These are phyloP conservation scores for Colletotrichum camelliae DNA, from an alignment of 2,329 filamentous ascomycete genomes.

Conservation along the genomic window DNA sequence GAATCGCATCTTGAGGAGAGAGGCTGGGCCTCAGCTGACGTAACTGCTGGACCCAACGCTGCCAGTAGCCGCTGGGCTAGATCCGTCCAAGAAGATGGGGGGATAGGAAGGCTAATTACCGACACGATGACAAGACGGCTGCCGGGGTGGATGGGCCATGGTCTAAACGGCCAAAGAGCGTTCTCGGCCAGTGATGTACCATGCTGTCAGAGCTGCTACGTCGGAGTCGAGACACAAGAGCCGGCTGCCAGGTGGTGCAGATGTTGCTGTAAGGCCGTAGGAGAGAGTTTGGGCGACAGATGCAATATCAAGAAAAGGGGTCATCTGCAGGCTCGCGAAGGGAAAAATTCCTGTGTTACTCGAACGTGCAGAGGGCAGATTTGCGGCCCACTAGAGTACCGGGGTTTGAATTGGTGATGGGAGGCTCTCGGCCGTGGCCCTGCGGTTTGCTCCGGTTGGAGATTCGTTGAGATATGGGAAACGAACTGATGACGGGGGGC, in stretches of 20 bases:
- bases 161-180: not conserved
- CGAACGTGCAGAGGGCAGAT: slow-evolving; percentile 9
- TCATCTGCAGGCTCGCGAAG: slow-evolving; percentile 5
- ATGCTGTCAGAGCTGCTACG: not conserved
- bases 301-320: not conserved
- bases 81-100: not conserved
- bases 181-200: not conserved
- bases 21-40: slow-evolving; percentile 5
- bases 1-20: slow-evolving; percentile 2
- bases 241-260: not conserved
- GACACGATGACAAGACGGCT: not conserved
- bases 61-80: slow-evolving; percentile 6
- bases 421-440: not conserved
- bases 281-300: not conserved
- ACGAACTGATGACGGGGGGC: not conserved
- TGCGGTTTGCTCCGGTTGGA: not conserved
- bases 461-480: not conserved
- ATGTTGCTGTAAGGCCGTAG: not conserved
- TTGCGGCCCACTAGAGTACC: not conserved
- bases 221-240: not conserved
- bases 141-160: not conserved
- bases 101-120: not conserved
- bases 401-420: not conserved
- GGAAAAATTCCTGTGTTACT: not conserved
- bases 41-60: not conserved